Evolutionary conservation across 495 filamentous ascomycete species (phyloP), one percentile per base, ranked within the genome.

Genomic region (Penicillium silybi): DNA sequence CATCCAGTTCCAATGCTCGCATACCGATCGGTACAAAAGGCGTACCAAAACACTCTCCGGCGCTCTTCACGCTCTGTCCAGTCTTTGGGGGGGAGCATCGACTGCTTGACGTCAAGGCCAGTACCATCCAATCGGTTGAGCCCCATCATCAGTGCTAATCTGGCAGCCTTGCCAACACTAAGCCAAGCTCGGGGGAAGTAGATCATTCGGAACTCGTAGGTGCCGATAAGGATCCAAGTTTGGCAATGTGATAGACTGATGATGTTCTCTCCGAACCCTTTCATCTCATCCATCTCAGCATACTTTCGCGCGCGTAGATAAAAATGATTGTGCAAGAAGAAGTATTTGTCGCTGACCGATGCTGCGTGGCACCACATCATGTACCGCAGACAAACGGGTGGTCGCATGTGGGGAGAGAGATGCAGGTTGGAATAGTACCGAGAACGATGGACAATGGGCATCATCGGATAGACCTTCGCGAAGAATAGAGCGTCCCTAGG

Each of bases 1-100:
- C 93, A 98, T 13, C 95, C 95, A 20, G 93, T 98, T 25, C 93
- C 95, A 52, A 98, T 92, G 70, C 91, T 96, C 6, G 93, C 90
- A 67, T 92, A 97, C 46, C 93, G 82, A 65, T 98, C 93, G 48
- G 86, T 68, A 55, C 85, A 89, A 63, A 95, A 98, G 4, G 85
- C 81, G 82, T 92, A 86, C 93, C 93, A 98, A 57, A 97, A 98
- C 0, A 89, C 93, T 59, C 93, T 77, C 51, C 93, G 78, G 61
- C 93, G 76, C 69, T 98, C 93, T 71, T 98, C 93, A 50, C 79
- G 78, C 66, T 97, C 93, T 1, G 85, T 92, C 91, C 91, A 97
- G 65, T 98, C 93, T 62, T 82, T 84, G 16, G 93, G 83, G 3
- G 88, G 84, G 9, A 89, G 84, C 27, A 97, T 69, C 53, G 87